These are phyloP conservation scores for Dentipellis sp. DNA, from an alignment of 768 basidiomycete species.

Conservation along the genomic window DNA sequence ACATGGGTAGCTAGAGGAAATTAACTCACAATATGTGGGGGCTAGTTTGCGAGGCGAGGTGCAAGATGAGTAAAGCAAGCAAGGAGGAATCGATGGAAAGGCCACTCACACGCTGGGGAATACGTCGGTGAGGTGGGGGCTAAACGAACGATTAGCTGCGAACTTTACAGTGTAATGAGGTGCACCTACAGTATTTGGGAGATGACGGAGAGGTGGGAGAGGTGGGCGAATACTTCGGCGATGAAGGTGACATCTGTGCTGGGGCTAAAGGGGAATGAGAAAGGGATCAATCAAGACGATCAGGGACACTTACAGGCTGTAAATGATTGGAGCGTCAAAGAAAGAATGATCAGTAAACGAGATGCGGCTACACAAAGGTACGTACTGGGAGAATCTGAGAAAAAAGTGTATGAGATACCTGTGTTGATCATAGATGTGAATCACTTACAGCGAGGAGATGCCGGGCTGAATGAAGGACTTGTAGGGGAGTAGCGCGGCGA, in stretches of 20 bases:
- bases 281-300: conserved; percentile 1
- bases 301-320: conserved; percentile 51
- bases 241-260: conserved; percentile 78
- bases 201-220: conserved; percentile 91
- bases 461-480: conserved; percentile 79
- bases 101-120: conserved; percentile 73
- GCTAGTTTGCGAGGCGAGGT: conserved; percentile 30
- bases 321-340: conserved; percentile 1
- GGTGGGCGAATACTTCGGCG: conserved; percentile 89
- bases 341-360: conserved; percentile 16
- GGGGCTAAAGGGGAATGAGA: conserved; percentile 41
- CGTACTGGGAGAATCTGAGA: conserved; percentile 75
- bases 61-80: conserved; percentile 2
- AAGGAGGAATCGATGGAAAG: neutral
- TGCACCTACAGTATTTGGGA: conserved; percentile 77
- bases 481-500: conserved; percentile 85
- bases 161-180: neutral
- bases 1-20: neutral
- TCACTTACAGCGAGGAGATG: conserved; percentile 77
- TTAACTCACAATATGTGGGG: conserved; percentile 66
- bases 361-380: conserved; percentile 13
- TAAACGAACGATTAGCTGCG: conserved; percentile 22
- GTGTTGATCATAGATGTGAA: conserved; percentile 6
- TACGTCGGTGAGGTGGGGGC: conserved; percentile 84
- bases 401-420: conserved; percentile 8